Percentiles rank a stretch among this genome's conserved stretches.
Evolutionary conservation across 805 yeast species (phyloP).

Genomic region (Helenozyma baotianmanensis): DNA sequence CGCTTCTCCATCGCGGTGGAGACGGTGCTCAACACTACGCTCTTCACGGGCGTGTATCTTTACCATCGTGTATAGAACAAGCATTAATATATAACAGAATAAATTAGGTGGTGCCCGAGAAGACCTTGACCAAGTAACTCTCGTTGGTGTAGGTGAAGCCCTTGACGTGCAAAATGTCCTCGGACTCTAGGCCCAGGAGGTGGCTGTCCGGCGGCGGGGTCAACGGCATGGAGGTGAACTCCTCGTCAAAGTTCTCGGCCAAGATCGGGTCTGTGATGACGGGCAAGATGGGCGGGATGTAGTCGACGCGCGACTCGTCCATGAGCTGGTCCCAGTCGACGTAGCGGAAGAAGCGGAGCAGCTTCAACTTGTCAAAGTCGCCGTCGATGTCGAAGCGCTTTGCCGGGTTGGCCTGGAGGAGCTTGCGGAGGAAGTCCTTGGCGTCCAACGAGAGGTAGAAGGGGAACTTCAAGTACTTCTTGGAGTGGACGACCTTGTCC

Average conservation of each 20-base stretch:
- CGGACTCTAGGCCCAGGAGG: background rate
- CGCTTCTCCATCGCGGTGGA: constrained; percentile 7
- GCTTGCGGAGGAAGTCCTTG: constrained; percentile 62
- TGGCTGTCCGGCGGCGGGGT: constrained; percentile 16
- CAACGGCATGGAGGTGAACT: constrained; percentile 68
- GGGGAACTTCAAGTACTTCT: constrained; percentile 59
- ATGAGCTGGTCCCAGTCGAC: constrained; percentile 64
- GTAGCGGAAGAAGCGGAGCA: constrained; percentile 73
- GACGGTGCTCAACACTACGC: constrained; percentile 1
- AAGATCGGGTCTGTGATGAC: constrained; percentile 71
- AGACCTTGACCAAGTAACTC: constrained; percentile 21
- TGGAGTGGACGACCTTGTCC: constrained; percentile 64
- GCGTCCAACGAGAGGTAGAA: constrained; percentile 76
- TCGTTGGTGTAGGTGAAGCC: constrained; percentile 41
- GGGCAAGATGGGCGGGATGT: constrained; percentile 78
- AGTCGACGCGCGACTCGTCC: constrained; percentile 36
- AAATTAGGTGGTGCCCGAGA: background rate
- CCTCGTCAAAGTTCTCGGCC: constrained; percentile 81
- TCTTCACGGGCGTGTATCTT: constrained; percentile 11
- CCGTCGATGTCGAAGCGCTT: constrained; percentile 55
- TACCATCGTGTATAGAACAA: background rate
- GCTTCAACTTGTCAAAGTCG: constrained; percentile 48
- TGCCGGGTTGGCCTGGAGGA: constrained; percentile 64
- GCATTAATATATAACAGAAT: background rate
- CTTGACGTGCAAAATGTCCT: constrained; percentile 35